Conservation (phyloP, 495 filamentous ascomycete species). For the Neurospora intermedia region DNA sequence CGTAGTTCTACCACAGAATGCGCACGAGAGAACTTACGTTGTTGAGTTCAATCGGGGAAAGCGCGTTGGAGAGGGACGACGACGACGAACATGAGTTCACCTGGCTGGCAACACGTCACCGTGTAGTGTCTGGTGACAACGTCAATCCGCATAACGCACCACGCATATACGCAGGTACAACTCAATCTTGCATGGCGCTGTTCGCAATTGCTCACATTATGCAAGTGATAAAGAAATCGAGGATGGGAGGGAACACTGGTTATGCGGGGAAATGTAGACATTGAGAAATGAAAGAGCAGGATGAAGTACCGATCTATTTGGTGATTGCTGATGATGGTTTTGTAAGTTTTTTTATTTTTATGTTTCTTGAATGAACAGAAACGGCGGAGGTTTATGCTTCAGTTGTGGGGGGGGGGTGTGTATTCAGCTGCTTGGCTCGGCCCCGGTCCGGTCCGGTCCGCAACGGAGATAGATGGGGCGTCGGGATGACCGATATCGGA, state of each 20-base stretch:
- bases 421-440: too few relatives aligned
- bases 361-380: not conserved
- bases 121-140: not conserved
- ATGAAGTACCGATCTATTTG: not conserved
- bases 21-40: not conserved
- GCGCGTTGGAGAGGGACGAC: not conserved
- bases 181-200: not conserved
- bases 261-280: not conserved
- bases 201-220: not conserved
- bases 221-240: not conserved
- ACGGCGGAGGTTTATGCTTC: not conserved
- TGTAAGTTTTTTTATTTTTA: not conserved
- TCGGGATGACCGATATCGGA: too few relatives aligned
- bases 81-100: not conserved
- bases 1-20: not conserved
- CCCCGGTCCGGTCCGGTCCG: too few relatives aligned
- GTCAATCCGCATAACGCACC: not conserved
- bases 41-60: not conserved
- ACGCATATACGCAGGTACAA: not conserved
- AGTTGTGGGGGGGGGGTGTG: too few relatives aligned
- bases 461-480: too few relatives aligned
- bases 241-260: too few relatives aligned
- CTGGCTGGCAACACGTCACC: not conserved
- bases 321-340: not conserved
- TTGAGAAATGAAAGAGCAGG: not conserved